Conservation (phyloP, 768 basidiomycete species). For the Hygrophoropsis aurantiaca region DNA sequence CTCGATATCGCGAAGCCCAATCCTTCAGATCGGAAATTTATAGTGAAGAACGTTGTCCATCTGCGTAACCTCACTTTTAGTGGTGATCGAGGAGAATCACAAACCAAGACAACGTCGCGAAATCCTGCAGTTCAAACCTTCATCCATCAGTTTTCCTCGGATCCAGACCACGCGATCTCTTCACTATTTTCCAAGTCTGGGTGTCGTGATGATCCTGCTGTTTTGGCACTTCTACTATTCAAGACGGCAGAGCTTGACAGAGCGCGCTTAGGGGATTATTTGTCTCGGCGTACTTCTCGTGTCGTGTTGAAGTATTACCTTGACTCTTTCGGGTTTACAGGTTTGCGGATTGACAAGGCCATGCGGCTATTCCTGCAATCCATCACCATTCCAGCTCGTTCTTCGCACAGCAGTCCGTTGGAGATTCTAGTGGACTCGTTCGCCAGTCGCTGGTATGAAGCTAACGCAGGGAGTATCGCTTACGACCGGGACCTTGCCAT, state of each 20-base stretch:
- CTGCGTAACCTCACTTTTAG: constrained; percentile 68
- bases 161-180: constrained; percentile 80
- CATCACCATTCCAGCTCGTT: constrained; percentile 58
- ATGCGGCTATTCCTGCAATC: constrained; percentile 88
- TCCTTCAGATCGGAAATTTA: constrained; percentile 69
- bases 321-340: constrained; percentile 83
- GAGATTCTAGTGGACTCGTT: constrained; percentile 79
- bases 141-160: constrained; percentile 73
- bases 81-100: constrained; percentile 67
- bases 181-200: constrained; percentile 63
- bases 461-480: constrained; percentile 74
- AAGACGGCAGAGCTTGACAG: constrained; percentile 83
- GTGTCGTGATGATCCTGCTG: constrained; percentile 61
- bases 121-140: constrained; percentile 72
- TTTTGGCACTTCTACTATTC: constrained; percentile 80
- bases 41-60: constrained; percentile 88
- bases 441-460: constrained; percentile 87
- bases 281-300: constrained; percentile 72
- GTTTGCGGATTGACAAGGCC: constrained; percentile 84
- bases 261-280: constrained; percentile 78
- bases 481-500: constrained; percentile 82
- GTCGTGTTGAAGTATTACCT: constrained; percentile 79
- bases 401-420: constrained; percentile 30
- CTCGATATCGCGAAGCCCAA: constrained; percentile 57
- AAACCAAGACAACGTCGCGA: constrained; percentile 42